A percentile compares a stretch with the other conserved stretches of the same genome.
phyloP scores from a whole-genome alignment of 768 basidiomycete species.

The Leccinum subgranulosum region DNA sequence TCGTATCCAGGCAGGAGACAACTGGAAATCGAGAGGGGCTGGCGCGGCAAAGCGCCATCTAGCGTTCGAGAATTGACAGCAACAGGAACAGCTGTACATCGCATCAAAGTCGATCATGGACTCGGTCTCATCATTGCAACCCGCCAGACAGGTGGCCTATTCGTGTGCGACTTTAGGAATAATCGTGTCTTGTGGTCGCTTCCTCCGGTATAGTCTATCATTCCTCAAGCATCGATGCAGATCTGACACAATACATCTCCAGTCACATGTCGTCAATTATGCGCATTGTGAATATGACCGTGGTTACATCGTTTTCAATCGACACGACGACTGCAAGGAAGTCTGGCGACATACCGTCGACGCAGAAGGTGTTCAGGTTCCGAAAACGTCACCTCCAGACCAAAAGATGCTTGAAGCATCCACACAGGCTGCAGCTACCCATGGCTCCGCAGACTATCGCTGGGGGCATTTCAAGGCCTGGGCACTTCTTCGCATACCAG shows the following conservation, averaged over 20 bases:
- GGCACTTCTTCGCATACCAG: slow-evolving; percentile 51
- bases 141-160: slow-evolving; percentile 49
- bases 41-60: slow-evolving; percentile 52
- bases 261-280: slow-evolving; percentile 24
- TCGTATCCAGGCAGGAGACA: slow-evolving; percentile 43
- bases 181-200: slow-evolving; percentile 62
- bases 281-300: slow-evolving; percentile 74
- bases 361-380: slow-evolving; percentile 22
- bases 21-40: slow-evolving; percentile 44
- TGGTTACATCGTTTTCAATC: slow-evolving; percentile 72
- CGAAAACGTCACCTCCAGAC: slow-evolving; percentile 33
- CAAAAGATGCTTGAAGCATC: slow-evolving; percentile 25
- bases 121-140: slow-evolving; percentile 61
- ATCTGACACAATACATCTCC: slow-evolving; percentile 1
- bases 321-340: slow-evolving; percentile 54
- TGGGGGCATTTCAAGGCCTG: slow-evolving; percentile 62
- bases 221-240: neutral
- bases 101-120: slow-evolving; percentile 73
- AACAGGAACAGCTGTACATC: slow-evolving; percentile 49
- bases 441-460: slow-evolving; percentile 6
- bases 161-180: slow-evolving; percentile 52
- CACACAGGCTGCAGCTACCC: slow-evolving; percentile 14
- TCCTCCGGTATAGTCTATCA: slow-evolving; percentile 36
- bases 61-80: slow-evolving; percentile 32
- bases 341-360: slow-evolving; percentile 58